Evolutionary conservation across 2,329 filamentous ascomycete species (phyloP).

Genomic region (Gliomastix tumulicola): DNA sequence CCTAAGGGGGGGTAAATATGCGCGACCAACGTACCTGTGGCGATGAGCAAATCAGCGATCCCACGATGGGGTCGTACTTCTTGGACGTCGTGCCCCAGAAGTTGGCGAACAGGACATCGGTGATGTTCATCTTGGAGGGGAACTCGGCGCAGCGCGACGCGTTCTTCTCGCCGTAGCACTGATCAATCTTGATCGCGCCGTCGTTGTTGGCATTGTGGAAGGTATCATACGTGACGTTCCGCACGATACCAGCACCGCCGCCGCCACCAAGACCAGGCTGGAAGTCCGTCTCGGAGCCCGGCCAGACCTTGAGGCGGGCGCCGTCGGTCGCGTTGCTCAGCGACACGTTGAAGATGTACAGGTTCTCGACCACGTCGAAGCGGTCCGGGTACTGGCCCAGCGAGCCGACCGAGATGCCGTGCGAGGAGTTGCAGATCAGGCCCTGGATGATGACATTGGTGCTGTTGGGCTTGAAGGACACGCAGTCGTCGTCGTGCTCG

Average conservation of each 20-base stretch:
- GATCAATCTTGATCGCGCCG: constrained; percentile 18
- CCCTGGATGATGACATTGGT: constrained; percentile 63
- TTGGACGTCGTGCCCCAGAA: constrained; percentile 18
- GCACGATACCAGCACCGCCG: constrained; percentile 44
- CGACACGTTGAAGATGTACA: constrained; percentile 56
- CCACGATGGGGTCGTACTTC: constrained; percentile 18
- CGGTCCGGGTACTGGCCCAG: constrained; percentile 59
- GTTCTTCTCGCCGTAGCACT: constrained; percentile 13
- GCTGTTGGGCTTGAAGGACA: constrained; percentile 69
- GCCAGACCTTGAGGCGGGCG: constrained; percentile 70
- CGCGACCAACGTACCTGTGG: constrained; percentile 11
- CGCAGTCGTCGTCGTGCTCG: constrained; percentile 63
- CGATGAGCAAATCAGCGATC: constrained; percentile 18
- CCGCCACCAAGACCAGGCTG: constrained; percentile 55
- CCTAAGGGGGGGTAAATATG: not conserved
- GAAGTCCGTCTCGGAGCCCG: constrained; percentile 39
- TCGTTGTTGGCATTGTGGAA: constrained; percentile 51
- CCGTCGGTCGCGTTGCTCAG: constrained; percentile 57
- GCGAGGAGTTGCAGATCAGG: constrained; percentile 60
- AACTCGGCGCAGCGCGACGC: constrained; percentile 4
- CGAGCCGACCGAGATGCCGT: constrained; percentile 67
- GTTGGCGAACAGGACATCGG: constrained; percentile 16
- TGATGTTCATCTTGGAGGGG: constrained; percentile 13
- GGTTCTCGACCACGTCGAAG: constrained; percentile 60
- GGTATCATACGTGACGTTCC: constrained; percentile 57